A percentile compares a stretch with the other conserved stretches of the same genome.
Conservation (phyloP, 2,329 filamentous ascomycete genomes). For the Nemania diffusa region DNA sequence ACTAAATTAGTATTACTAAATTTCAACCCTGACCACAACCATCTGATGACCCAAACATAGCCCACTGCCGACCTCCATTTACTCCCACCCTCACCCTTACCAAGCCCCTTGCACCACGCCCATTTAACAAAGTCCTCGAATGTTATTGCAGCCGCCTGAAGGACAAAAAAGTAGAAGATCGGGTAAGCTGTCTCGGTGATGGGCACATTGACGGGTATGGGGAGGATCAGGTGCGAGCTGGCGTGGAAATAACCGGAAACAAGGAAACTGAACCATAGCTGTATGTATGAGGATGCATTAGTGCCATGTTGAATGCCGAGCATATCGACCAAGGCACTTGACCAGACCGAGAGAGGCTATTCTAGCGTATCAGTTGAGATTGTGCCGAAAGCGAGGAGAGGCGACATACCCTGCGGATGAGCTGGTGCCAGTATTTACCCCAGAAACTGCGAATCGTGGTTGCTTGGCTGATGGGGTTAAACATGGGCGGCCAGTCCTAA, state of each 20-base stretch:
- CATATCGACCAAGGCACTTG: background rate
- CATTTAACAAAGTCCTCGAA: conserved; percentile 19
- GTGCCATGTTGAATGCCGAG: conserved; percentile 2
- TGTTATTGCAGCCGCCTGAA: conserved; percentile 19
- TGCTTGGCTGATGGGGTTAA: background rate
- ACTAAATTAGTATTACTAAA: too few species aligned
- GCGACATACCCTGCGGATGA: background rate
- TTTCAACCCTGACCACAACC: too few species aligned
- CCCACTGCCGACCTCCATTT: too few species aligned
- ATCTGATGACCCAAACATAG: too few species aligned
- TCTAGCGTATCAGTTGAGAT: background rate
- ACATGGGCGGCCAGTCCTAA: conserved; percentile 16
- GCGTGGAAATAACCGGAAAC: conserved; percentile 18
- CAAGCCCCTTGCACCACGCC: background rate
- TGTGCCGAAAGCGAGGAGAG: background rate
- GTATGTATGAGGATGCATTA: conserved; percentile 12
- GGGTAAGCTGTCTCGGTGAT: background rate
- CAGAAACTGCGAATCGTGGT: conserved; percentile 15
- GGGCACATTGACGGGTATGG: background rate
- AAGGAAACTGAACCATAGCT: background rate
- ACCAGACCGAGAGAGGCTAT: background rate
- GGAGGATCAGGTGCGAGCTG: background rate
- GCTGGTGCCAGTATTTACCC: conserved; percentile 26
- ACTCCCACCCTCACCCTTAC: background rate
- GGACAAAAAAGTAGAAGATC: conserved; percentile 13